Conservation (phyloP, 202 grass and related monocot genomes). For the Schoenoplectus tabernaemontani region DNA sequence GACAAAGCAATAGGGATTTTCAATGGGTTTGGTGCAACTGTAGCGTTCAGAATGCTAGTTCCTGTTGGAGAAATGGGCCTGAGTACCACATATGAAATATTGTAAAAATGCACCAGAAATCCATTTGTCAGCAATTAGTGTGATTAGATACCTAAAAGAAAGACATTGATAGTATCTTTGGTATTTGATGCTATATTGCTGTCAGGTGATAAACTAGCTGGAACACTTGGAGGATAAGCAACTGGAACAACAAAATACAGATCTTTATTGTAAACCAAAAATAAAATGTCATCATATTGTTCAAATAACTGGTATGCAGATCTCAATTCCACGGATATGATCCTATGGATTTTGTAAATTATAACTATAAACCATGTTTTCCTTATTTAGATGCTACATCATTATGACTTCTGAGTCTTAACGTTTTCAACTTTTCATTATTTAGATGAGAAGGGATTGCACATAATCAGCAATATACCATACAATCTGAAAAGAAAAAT, state of each 20-base stretch:
- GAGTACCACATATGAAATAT: not conserved
- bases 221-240: conserved; percentile 22
- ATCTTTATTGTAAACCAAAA: not conserved
- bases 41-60: conserved; percentile 19
- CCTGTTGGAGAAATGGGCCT: conserved; percentile 29
- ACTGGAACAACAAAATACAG: conserved; percentile 11
- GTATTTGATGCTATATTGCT: conserved; percentile 30
- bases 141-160: conserved; percentile 10
- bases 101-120: not conserved
- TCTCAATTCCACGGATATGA: not conserved
- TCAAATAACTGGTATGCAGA: not conserved
- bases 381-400: no score
- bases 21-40: conserved; percentile 18
- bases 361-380: not conserved
- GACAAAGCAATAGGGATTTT: conserved; percentile 13
- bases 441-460: conserved; percentile 30
- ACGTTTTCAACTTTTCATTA: not conserved
- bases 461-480: conserved; percentile 18
- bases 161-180: conserved; percentile 12
- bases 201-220: conserved; percentile 4
- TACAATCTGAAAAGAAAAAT: conserved; percentile 21
- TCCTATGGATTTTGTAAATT: not conserved
- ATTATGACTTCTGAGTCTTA: no score
- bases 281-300: not conserved
- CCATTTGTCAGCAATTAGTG: not conserved